Base-by-base conservation (phyloP, 2,329 filamentous ascomycete genomes). In the Dryadomyces quercivorus region DNA sequence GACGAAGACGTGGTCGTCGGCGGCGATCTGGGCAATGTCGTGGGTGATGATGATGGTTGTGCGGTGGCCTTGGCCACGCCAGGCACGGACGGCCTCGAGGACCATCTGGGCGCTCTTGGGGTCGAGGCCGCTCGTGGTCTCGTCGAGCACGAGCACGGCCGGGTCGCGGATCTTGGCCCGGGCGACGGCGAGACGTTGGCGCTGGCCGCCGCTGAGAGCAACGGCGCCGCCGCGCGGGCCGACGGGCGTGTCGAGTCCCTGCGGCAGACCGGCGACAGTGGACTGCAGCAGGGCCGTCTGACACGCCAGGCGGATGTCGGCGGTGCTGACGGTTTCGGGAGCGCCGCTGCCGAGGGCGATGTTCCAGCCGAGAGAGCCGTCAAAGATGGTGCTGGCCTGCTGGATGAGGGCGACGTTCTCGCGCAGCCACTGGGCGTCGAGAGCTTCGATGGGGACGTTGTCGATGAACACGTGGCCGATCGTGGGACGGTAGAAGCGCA, bases 1-100 rank as follows among this genome's bases (percentile, higher is more conserved):
- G 12, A 95, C 77, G 60, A 91, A 95, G 0, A 94, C 77, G 58
- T 85, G 91, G 59, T 97, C 90, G 0, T 82, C 66, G 0, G 80
- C 70, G 5, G 70, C 66, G 10, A 97, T 92, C 60, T 92, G 86
- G 0, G 81, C 77, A 36, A 93, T 78, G 59, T 97, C 89, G 63
- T 97, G 92, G 0, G 93, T 96, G 61, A 97, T 92, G 60, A 97
- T 81, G 52, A 97, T 87, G 0, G 92, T 97, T 0, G 91, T 96
- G 65, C 0, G 79, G 20, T 18, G 20, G 2, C 20, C 12, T 4
- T 26, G 44, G 12, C 70, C 72, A 21, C 93, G 77, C 92, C 90
- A 96, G 20, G 76, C 64, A 8, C 88, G 77, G 52, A 96, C 84
- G 0, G 83, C 80, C 45, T 86, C 79, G 75, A 95, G 84, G 42